These are phyloP conservation scores for Penicillium manginii DNA, from an alignment of 495 filamentous ascomycete genomes.

Conservation along the genomic window DNA sequence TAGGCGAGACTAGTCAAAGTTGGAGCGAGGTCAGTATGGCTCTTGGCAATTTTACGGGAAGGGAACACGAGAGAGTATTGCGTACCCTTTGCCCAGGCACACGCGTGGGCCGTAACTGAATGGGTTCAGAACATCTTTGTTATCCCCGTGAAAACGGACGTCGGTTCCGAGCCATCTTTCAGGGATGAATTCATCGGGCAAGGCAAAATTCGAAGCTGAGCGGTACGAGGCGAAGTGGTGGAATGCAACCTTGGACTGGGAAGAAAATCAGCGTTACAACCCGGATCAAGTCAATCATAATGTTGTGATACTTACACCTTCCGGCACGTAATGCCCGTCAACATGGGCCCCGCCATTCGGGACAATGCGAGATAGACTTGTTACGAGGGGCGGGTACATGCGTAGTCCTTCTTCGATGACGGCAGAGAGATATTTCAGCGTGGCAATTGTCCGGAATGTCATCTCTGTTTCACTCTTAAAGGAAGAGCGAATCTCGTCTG, in stretches of 20 bases:
- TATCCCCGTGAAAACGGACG: constrained; percentile 34
- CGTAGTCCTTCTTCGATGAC: constrained; percentile 49
- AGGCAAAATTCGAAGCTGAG: constrained; percentile 38
- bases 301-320: constrained; percentile 15
- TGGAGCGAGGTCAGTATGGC: not conserved
- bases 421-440: constrained; percentile 40
- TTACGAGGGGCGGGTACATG: constrained; percentile 43
- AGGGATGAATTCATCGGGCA: constrained; percentile 42
- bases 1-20: constrained; percentile 49
- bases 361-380: constrained; percentile 30
- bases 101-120: constrained; percentile 46
- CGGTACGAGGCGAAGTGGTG: constrained; percentile 44
- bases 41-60: too few relatives aligned
- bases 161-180: constrained; percentile 50
- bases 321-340: constrained; percentile 37
- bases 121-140: constrained; percentile 42
- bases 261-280: not conserved
- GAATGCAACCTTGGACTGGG: constrained; percentile 35
- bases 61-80: not conserved
- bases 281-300: too few relatives aligned
- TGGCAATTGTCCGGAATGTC: constrained; percentile 39
- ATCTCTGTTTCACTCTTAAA: constrained; percentile 49
- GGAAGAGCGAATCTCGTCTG: constrained; percentile 46
- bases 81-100: constrained; percentile 49
- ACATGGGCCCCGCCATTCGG: constrained; percentile 36